Evolutionary conservation across 1,284 basidiomycete species (phyloP), one percentile per base, ranked within the genome.

Genomic region (Pseudozyma flocculosa): DNA sequence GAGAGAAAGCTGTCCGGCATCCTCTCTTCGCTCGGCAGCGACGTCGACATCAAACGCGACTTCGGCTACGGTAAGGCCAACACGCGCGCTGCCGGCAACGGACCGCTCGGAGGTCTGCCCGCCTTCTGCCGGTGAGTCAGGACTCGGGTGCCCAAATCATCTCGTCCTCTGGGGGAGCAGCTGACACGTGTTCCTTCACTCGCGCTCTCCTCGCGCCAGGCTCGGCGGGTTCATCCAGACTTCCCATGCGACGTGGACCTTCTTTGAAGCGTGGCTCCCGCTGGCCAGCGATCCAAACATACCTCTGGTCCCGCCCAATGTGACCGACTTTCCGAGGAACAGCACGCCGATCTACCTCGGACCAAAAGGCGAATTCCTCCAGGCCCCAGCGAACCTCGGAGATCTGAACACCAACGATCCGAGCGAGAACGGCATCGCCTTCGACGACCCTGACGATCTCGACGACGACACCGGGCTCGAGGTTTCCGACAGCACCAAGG

Each of bases 201-300:
- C 7, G 11, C 26, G 5, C 26, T 29, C 5, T 29, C 26, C 11
- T 11, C 26, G 26, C 26, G 32, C 3, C 8, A 34, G 32, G 15
- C 48, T 63, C 40, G 61, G 57, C 4, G 46, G 41, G 23, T 43
- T 34, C 30, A 46, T 59, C 36, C 9, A 30, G 15, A 59, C 61
- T 1, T 30, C 26, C 30, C 8, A 30, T 13, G 0, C 51, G 14
- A 60, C 61, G 2, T 15, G 15, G 18, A 59, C 51, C 29, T 40
- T 60, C 10, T 41, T 41, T 14, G 61, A 63, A 29, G 61, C 55
- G 13, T 63, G 61, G 61, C 21, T 63, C 2, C 61, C 48, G n/a
- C 29, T 57, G 8, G 54, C 54, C 14, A 37, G 30, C 14, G 23
- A 60, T 41, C 41, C 15, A n/a, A 43, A 22, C 4, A 38, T 50